Conservation (phyloP, 306 rosid genomes). For the Malus fusca region DNA sequence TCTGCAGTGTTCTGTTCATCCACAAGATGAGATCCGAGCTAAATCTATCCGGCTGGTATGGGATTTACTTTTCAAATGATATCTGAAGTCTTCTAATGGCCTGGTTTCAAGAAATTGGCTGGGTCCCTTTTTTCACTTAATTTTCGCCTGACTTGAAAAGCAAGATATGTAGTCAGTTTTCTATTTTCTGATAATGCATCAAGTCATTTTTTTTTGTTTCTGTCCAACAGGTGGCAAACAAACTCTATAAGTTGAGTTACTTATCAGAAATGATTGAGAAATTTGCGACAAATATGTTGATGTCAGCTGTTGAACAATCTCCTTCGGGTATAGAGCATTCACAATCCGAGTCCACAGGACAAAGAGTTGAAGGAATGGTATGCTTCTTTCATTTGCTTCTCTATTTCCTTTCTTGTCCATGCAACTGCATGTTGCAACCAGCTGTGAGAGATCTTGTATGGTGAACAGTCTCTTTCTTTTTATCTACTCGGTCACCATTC, state of each 20-base stretch:
- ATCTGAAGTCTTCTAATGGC: not conserved
- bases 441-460: not conserved
- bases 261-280: slow-evolving; percentile 69
- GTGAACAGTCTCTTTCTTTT: not conserved
- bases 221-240: slow-evolving; percentile 77
- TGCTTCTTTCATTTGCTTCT: not conserved
- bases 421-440: not conserved
- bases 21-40: slow-evolving; percentile 93
- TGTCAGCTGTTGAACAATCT: slow-evolving; percentile 53
- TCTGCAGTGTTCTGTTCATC: slow-evolving; percentile 83
- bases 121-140: not conserved
- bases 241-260: slow-evolving; percentile 81
- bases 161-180: slow-evolving; percentile 8
- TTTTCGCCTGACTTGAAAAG: not conserved
- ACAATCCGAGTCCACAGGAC: slow-evolving; percentile 44
- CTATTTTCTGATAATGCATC: not conserved
- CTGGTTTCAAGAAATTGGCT: slow-evolving; percentile 7
- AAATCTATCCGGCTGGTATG: slow-evolving; percentile 97
- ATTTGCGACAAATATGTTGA: slow-evolving; percentile 69
- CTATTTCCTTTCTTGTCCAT: not conserved
- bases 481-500: not conserved
- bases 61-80: not conserved
- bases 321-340: slow-evolving; percentile 38
- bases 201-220: not conserved
- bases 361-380: slow-evolving; percentile 46